Base-by-base conservation (phyloP, 495 filamentous ascomycete genomes). In the Penicillium paradoxum region DNA sequence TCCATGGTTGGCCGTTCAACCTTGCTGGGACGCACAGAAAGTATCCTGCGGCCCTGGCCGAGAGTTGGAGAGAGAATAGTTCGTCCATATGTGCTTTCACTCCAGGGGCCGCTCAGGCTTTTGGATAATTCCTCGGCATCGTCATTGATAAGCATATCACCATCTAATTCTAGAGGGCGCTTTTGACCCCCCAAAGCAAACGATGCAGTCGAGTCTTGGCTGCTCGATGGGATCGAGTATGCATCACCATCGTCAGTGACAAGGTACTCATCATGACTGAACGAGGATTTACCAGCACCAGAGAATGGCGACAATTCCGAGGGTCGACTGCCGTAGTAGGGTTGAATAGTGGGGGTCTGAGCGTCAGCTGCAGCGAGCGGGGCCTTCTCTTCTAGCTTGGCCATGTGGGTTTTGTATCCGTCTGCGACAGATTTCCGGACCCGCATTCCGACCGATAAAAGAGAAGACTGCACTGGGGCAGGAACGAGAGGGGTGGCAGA, bases 351-450 rank as follows among this genome's bases (percentile, higher is more conserved):
- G 11, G 52, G 32, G 22, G 49, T 52, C 52, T 58, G 53, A 33
- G 58, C 56, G 14, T 37, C 55, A 60, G 49, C 58, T 52, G 50
- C 55, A 55, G 52, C 57, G 56, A 30, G 59, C 52, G 52, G 33
- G n/a, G 29, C 36, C 58, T 72, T 56, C 51, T 68, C 54, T 51
- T 64, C 17, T 45, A 63, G 47, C 60, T 66, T 58, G 24, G 53
- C 54, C 51, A 52, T 55, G 51, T 74, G 62, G 11, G 88, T 92
- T 72, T 92, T 95, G 74, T 96, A 95, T 46, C 92, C 92, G 52
- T 96, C 90, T 0, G 89, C 87, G 3, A 97, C 84, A 9, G 86
- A 85, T 70, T 97, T 96, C 54, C 92, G 86, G 45, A 97, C 80
- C 30, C 91, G 83, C 89, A 96, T 95, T 57, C 92, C 92, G 47